Evolutionary conservation across 2,329 filamentous ascomycete species (phyloP), one percentile per base, ranked within the genome.

Genomic region (Cryphonectria radicalis): DNA sequence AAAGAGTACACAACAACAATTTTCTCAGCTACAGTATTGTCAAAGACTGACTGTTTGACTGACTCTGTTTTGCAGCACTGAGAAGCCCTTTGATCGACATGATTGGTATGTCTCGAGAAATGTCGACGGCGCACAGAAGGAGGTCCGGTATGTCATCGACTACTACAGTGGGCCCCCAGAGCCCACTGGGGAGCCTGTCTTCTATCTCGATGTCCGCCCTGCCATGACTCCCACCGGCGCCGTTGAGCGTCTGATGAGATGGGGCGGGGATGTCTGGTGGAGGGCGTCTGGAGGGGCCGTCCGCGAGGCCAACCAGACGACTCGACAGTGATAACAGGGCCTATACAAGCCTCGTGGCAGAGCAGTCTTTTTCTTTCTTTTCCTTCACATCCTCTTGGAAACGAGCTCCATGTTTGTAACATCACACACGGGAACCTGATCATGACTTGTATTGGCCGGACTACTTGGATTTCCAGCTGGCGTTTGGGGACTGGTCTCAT

Each of bases 181-280:
- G 77, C 89, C 91, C 2, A 93, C 89, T 0, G 96, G 95, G 43
- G 94, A 98, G 79, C 95, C 96, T 3, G 94, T 98, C 8, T 99
- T 99, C 84, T 98, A 91, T 80, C 89, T 99, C 69, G 96, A 99
- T 79, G 96, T 99, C 28, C 88, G 96, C 74, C 96, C 96, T 1
- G 96, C 96, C 4, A 83, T 97, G 59, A 93, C 93, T 0, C 94
- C 94, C 3, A 91, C 89, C 0, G 91, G 91, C 37, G 92, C 94
- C 0, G 89, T 91, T 3, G 96, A 98, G 84, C 88, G 96, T 67
- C 82, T 94, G 73, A 89, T 98, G 79, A 86, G 94, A 77, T 98
- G 95, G 93, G 92, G 94, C 66, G 94, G 93, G 13, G 95, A 98
- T 81, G 88, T 97, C 11, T 99, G 96, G 96, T 97, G 93, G 90